phyloP scores from a whole-genome alignment of 257 asterid genomes.

The Voacanga thouarsii region DNA sequence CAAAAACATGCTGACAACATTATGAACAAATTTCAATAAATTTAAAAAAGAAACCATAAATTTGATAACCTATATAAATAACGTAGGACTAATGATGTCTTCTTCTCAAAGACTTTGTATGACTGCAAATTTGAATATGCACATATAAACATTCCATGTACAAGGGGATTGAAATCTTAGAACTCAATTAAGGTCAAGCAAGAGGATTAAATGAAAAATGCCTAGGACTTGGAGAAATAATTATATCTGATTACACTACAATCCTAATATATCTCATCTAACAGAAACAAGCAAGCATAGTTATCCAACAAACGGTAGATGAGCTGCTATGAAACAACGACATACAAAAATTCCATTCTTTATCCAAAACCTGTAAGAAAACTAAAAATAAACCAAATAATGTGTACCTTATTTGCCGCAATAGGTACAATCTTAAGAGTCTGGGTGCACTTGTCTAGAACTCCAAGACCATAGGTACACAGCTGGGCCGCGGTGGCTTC shows the following conservation, averaged over 20 bases:
- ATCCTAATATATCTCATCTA: background rate
- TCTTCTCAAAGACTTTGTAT: background rate
- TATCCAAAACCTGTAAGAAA: background rate
- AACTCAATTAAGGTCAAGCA: background rate
- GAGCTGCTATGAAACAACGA: background rate
- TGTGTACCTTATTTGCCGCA: constrained; percentile 45
- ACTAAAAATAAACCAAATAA: background rate
- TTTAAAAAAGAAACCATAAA: background rate
- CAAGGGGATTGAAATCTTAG: background rate
- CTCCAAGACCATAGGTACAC: constrained; percentile 66
- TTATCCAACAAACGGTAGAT: no score
- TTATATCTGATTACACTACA: background rate
- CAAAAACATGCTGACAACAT: background rate
- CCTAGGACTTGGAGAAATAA: background rate
- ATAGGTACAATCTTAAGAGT: constrained; percentile 56
- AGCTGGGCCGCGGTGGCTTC: constrained; percentile 66
- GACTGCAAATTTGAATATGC: background rate
- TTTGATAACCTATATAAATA: background rate
- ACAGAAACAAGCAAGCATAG: background rate
- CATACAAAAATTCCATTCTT: background rate
- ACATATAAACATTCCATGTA: background rate
- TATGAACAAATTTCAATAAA: no score
- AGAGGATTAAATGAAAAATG: background rate
- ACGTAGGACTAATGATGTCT: background rate
- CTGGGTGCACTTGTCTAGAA: constrained; percentile 59